Evolutionary conservation across 192 early-diverging fungal species (phyloP), one percentile per base, ranked within the genome.

Genomic region (Coemansia sp.): DNA sequence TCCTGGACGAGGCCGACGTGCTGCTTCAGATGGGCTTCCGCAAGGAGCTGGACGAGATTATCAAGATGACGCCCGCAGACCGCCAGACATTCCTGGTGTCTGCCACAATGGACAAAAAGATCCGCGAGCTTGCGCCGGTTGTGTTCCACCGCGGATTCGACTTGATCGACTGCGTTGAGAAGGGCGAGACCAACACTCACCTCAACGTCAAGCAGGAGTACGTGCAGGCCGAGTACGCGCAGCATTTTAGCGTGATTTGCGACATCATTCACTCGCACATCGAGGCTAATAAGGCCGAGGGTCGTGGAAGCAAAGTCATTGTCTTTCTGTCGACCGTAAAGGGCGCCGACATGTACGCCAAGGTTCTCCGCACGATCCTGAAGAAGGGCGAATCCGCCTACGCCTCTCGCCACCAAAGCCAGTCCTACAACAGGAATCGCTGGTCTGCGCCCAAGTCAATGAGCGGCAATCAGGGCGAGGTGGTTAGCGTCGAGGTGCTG

Each of bases 1-100:
- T 99, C 43, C 84, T 98, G 64, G 97, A 99, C 76, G 97, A 99
- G 83, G 94, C 94, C 11, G 97, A 99, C 75, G 88, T 93, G 73
- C 83, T 99, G 60, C 79, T 99, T 59, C 94, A 99, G 45, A 92
- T 96, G 91, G 96, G 96, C 8, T 97, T 98, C 83, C 92, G 92
- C 68, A 83, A 86, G 20, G 93, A 94, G 69, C 82, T 99, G 38
- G 86, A 94, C 43, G 69, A 77, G 24, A 94, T 98, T 68, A 63
- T 88, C 4, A 51, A 61, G 0, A 40, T 70, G 1, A 69, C 94
- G 17, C 92, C 96, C 6, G 25, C 57, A 20, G 64, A 92, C 10
- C 90, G 96, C 45, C 90, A 94, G 73, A 97, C 95, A 1, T 87
- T 94, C 70, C 88, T 99, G 70, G 97, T 97, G 75, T 96, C 94